Percentiles rank a stretch among this genome's conserved stretches.
Evolutionary conservation across 768 basidiomycete genomes (phyloP).

Genomic region (Suillus subaureus): DNA sequence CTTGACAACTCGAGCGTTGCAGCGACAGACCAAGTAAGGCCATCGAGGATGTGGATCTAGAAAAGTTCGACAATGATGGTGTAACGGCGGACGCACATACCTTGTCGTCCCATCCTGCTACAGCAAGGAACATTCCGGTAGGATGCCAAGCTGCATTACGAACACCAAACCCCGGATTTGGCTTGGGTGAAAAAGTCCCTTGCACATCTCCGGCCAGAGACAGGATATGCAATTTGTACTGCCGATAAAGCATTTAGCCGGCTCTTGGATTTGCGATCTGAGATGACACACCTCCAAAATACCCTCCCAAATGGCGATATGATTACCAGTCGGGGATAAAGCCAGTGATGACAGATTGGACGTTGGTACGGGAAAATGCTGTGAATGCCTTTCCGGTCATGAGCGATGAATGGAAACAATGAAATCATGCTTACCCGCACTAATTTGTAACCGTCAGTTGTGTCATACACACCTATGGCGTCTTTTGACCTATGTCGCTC

Average conservation of each 20-base stretch:
- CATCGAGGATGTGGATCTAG: conserved; percentile 77
- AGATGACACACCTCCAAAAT: conserved; percentile 65
- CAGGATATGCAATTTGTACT: conserved; percentile 80
- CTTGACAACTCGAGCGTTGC: conserved; percentile 62
- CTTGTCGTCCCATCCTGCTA: conserved; percentile 90
- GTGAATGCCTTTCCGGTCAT: conserved; percentile 20
- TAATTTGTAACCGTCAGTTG: conserved; percentile 65
- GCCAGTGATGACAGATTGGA: conserved; percentile 68
- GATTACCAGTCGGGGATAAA: conserved; percentile 75
- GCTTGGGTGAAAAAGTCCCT: conserved; percentile 67
- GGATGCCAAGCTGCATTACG: conserved; percentile 85
- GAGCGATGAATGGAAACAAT: conserved; percentile 16
- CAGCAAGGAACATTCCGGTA: conserved; percentile 75
- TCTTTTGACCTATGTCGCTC: conserved; percentile 92
- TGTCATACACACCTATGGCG: conserved; percentile 83
- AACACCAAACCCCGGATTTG: conserved; percentile 85
- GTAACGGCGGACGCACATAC: conserved; percentile 37
- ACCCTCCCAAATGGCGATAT: conserved; percentile 83
- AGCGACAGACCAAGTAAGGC: conserved; percentile 71
- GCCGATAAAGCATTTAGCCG: conserved; percentile 1
- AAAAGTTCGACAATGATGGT: conserved; percentile 8
- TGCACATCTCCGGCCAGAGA: conserved; percentile 65
- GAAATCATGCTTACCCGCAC: conserved; percentile 52
- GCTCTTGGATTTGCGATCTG: neutral
- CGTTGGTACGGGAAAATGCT: conserved; percentile 88